These are phyloP conservation scores for Combretum micranthum DNA, from an alignment of 345 rosid species.

Conservation along the genomic window DNA sequence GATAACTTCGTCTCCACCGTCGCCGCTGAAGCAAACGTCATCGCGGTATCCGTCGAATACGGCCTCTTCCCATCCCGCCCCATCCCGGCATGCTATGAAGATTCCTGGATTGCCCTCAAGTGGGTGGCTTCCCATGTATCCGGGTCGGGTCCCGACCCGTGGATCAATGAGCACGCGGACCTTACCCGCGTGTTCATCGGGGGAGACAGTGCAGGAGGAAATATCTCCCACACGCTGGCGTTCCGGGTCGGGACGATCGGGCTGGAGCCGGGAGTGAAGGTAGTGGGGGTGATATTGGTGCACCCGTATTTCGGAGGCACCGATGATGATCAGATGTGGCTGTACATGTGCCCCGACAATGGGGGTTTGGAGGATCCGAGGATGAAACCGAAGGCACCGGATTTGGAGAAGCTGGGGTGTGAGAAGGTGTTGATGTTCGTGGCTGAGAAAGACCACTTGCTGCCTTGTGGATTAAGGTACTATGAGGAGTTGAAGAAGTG, in stretches of 20 bases:
- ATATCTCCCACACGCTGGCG: conserved; percentile 22
- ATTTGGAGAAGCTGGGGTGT: conserved; percentile 27
- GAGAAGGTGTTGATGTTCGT: conserved; percentile 28
- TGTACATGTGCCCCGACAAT: conserved; percentile 21
- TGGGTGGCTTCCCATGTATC: conserved; percentile 24
- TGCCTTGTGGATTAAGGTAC: conserved; percentile 5
- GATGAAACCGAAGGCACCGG: conserved; percentile 21
- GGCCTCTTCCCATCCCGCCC: too few relatives aligned
- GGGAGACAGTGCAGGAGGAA: conserved; percentile 43
- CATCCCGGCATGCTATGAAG: conserved; percentile 30
- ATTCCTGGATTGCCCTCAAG: conserved; percentile 31
- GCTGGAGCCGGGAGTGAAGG: conserved; percentile 14
- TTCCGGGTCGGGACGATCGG: conserved; percentile 17
- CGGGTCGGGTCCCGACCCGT: conserved; percentile 21
- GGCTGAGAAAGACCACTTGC: conserved; percentile 29
- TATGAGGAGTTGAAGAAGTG: conserved; percentile 13
- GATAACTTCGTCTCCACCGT: conserved; percentile 11
- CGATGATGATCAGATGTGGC: conserved; percentile 16
- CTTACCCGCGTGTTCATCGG: conserved; percentile 19
- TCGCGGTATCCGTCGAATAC: conserved; percentile 26
- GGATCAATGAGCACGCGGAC: conserved; percentile 23
- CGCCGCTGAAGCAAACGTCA: conserved; percentile 11
- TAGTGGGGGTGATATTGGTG: conserved; percentile 12
- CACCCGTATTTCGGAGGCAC: conserved; percentile 32
- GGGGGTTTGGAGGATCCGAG: conserved; percentile 25